A percentile compares a stretch with the other conserved stretches of the same genome.
Conservation (phyloP, 371 early-diverging fungal species). For the Rhizopus stolonifer region DNA sequence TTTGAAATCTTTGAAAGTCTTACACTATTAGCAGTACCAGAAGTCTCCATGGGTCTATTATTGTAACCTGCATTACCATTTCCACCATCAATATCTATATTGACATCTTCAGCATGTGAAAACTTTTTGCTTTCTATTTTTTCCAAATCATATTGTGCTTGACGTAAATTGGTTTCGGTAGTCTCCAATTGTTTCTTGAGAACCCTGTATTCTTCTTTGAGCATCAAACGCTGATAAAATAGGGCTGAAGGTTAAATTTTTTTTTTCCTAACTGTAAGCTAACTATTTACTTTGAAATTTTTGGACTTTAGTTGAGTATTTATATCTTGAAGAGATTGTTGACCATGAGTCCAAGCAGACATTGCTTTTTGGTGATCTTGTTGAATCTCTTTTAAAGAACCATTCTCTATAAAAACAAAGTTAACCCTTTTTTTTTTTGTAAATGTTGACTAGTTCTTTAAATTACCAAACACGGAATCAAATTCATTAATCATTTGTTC, state of each 20-base stretch:
- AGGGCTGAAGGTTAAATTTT: not conserved
- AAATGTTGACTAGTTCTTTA: too few species aligned
- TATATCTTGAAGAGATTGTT: conserved; percentile 15
- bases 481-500: conserved; percentile 14
- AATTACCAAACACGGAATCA: conserved; percentile 22
- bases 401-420: conserved; percentile 4
- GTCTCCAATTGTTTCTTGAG: conserved; percentile 12
- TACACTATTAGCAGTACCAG: conserved; percentile 2
- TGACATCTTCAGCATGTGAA: conserved; percentile 2
- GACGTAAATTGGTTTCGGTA: conserved; percentile 13
- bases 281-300: conserved; percentile 17
- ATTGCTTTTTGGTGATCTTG: conserved; percentile 10
- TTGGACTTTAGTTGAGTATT: conserved; percentile 10
- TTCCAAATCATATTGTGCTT: conserved; percentile 15
- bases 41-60: not conserved
- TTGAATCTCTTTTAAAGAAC: conserved; percentile 15
- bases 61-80: not conserved
- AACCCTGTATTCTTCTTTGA: conserved; percentile 23
- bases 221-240: conserved; percentile 14
- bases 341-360: conserved; percentile 11
- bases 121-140: conserved; percentile 5
- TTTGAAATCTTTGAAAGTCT: not conserved
- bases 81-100: not conserved
- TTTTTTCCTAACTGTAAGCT: not conserved
- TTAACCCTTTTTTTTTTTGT: not conserved